phyloP scores from a whole-genome alignment of 352 stramenopile species.

The Globisporangium middletonii region DNA sequence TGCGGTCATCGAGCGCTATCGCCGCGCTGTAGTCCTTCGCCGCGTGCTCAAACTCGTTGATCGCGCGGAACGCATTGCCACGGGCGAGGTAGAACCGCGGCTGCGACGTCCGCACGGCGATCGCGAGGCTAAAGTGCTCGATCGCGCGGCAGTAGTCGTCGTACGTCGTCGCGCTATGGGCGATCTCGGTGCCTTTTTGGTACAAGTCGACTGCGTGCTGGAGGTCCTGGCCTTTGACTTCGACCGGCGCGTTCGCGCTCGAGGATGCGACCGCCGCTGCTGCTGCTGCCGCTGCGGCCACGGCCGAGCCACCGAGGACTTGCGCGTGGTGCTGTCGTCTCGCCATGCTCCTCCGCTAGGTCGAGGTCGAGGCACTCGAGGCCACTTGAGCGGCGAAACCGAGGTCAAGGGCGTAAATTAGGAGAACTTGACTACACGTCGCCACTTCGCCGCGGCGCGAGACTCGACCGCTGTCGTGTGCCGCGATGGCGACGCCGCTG shows the following conservation, averaged over 20 bases:
- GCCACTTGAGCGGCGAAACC: not conserved
- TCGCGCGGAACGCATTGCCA: conserved; percentile 63
- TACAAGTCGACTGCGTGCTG: conserved; percentile 75
- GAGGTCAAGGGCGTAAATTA: not conserved
- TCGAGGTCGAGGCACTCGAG: too few species aligned
- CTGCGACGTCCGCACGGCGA: conserved; percentile 62
- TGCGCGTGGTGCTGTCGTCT: not conserved
- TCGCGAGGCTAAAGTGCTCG: conserved; percentile 68
- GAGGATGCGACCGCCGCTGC: not conserved
- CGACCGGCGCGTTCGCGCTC: conserved; percentile 12
- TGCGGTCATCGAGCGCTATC: conserved; percentile 59
- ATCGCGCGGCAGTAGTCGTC: conserved; percentile 72
- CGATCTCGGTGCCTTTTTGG: conserved; percentile 67
- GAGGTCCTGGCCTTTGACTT: conserved; percentile 57
- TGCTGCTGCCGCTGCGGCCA: not conserved
- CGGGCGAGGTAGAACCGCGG: conserved; percentile 69
- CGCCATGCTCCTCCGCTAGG: not conserved
- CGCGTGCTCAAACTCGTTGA: conserved; percentile 63
- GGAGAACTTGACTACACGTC: not conserved
- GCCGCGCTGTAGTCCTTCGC: conserved; percentile 53
- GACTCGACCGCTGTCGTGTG: too few species aligned
- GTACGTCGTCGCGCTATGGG: conserved; percentile 40
- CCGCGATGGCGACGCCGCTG: conserved; percentile 44
- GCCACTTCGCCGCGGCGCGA: too few species aligned
- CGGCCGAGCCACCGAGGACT: not conserved